Evolutionary conservation across 2,329 filamentous ascomycete species (phyloP).

Genomic region (Ophiocordyceps unilateralis): DNA sequence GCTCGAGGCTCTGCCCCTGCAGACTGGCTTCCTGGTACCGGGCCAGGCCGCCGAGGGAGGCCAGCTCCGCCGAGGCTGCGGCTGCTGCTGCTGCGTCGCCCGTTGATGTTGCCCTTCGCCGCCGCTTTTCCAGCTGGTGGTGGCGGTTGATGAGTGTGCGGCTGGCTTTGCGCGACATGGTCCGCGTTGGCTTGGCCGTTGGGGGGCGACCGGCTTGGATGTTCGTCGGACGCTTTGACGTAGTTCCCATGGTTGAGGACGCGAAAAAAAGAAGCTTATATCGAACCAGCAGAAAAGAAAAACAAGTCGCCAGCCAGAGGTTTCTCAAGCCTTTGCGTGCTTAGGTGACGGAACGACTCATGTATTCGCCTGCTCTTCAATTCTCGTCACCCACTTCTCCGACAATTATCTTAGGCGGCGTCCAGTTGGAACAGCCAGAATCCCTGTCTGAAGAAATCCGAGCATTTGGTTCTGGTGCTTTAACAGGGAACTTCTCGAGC

Average conservation of each 20-base stretch:
- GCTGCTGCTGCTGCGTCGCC: slow-evolving; percentile 31
- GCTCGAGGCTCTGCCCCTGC: slow-evolving; percentile 47
- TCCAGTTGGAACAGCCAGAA: background rate
- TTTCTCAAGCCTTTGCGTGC: too few relatives aligned
- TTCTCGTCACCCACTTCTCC: background rate
- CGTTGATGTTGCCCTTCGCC: slow-evolving; percentile 32
- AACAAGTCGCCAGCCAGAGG: too few relatives aligned
- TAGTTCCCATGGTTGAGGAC: slow-evolving; percentile 28
- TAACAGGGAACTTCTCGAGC: too few relatives aligned
- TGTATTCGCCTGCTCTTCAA: background rate
- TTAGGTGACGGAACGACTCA: background rate
- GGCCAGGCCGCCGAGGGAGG: slow-evolving; percentile 40
- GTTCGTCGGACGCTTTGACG: slow-evolving; percentile 28
- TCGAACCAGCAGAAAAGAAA: too few relatives aligned
- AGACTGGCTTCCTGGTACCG: slow-evolving; percentile 51
- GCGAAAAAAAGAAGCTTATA: too few relatives aligned
- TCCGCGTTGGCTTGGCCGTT: slow-evolving; percentile 29
- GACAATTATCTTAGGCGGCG: background rate
- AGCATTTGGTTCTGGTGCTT: too few relatives aligned
- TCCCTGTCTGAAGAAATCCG: background rate
- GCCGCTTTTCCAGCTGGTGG: slow-evolving; percentile 47
- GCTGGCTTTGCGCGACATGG: slow-evolving; percentile 48
- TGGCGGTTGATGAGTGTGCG: slow-evolving; percentile 47
- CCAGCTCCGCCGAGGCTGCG: slow-evolving; percentile 33
- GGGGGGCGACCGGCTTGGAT: slow-evolving; percentile 37